Evolutionary conservation across 2,329 filamentous ascomycete species (phyloP).

Genomic region (Cryphonectria carpinicola): DNA sequence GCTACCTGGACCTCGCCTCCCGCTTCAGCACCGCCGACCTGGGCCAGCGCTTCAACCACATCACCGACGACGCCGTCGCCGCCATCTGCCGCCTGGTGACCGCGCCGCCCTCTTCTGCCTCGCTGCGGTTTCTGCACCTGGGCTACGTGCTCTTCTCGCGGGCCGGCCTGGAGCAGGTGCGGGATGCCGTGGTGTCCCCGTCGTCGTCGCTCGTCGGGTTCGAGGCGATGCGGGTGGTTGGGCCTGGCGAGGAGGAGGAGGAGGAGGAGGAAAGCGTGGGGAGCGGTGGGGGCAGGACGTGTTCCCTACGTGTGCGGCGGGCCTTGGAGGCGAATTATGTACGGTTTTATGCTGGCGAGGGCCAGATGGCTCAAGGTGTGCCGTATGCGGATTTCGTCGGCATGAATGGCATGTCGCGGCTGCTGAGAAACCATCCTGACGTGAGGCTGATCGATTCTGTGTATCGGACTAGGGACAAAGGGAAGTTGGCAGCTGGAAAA

Average conservation of each 20-base stretch:
- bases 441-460: conserved; percentile 16
- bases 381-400: conserved; percentile 4
- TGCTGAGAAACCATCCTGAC: conserved; percentile 4
- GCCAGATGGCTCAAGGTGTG: conserved; percentile 3
- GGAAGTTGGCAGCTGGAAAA: not conserved
- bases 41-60: conserved; percentile 17
- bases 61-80: conserved; percentile 2
- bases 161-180: not conserved
- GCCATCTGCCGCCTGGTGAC: not conserved
- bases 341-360: conserved; percentile 7
- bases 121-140: conserved; percentile 11
- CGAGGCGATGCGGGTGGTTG: not conserved
- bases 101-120: not conserved
- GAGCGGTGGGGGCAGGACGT: not conserved
- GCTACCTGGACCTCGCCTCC: conserved; percentile 11
- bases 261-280: not conserved
- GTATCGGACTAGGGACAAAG: conserved; percentile 14
- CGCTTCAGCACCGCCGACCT: conserved; percentile 17
- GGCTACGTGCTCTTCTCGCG: conserved; percentile 1
- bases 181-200: not conserved
- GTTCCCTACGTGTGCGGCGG: conserved; percentile 5
- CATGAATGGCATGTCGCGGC: not conserved
- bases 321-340: conserved; percentile 8
- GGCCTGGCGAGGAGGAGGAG: not conserved
- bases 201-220: conserved; percentile 9